Evolutionary conservation across 140 eudicot genomes (phyloP).

Genomic region (Stevia rebaudiana): DNA sequence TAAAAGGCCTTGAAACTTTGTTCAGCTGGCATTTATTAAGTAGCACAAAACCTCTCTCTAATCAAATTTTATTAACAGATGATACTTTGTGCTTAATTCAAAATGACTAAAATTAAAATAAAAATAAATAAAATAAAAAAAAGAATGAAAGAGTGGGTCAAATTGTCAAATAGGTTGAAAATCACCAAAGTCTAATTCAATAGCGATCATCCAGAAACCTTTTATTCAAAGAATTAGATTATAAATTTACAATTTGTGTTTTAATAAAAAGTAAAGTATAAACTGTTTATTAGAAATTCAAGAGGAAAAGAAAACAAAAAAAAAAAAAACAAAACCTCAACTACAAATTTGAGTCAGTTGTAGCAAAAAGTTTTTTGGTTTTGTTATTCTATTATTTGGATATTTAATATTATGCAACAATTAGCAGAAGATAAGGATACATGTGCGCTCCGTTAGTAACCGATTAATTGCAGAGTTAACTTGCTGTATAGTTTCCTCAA

Average conservation of each 20-base stretch:
- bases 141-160: neutral
- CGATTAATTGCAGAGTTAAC: slow-evolving; percentile 78
- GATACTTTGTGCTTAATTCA: neutral
- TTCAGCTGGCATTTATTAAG: slow-evolving; percentile 61
- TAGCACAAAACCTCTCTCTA: slow-evolving; percentile 28
- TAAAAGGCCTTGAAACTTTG: slow-evolving; percentile 76
- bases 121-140: neutral
- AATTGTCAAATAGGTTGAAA: neutral
- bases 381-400: neutral
- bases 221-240: neutral
- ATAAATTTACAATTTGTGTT: neutral
- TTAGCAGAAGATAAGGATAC: slow-evolving; percentile 59
- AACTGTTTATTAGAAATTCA: neutral
- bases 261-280: neutral
- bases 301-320: neutral
- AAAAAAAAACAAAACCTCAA: neutral
- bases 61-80: slow-evolving; percentile 2
- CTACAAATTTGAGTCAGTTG: neutral
- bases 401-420: neutral
- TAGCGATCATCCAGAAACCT: neutral
- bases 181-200: neutral
- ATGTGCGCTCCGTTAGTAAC: slow-evolving; percentile 64
- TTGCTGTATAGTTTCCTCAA: slow-evolving; percentile 85
- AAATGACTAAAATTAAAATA: neutral
- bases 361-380: neutral